Conservation (phyloP, 139 green algal species). For the Cymbomonas tetramitiformis region DNA sequence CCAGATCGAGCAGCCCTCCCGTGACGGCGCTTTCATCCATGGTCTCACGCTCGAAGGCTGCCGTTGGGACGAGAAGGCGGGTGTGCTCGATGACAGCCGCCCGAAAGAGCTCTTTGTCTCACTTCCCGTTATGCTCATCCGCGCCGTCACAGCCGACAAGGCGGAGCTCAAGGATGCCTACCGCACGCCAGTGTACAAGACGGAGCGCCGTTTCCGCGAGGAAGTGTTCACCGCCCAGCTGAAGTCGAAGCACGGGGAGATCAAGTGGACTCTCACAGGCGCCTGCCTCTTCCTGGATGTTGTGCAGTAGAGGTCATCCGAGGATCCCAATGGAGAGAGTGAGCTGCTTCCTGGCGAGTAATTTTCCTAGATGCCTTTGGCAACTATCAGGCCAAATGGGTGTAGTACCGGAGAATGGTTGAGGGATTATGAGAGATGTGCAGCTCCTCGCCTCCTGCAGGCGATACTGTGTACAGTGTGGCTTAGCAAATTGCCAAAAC, state of each 20-base stretch:
- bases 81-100: slow-evolving; percentile 67
- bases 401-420: no score
- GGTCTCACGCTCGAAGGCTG: slow-evolving; percentile 84
- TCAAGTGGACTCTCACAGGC: slow-evolving; percentile 66
- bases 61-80: slow-evolving; percentile 65
- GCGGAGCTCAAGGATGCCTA: slow-evolving; percentile 51
- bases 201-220: slow-evolving; percentile 73
- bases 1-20: slow-evolving; percentile 50
- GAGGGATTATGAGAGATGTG: no score
- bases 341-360: no score
- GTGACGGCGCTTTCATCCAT: slow-evolving; percentile 81
- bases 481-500: no score
- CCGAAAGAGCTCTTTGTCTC: slow-evolving; percentile 77
- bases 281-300: slow-evolving; percentile 11
- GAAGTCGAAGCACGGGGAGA: slow-evolving; percentile 56
- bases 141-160: slow-evolving; percentile 59
- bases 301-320: no score
- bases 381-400: no score
- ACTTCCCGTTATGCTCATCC: slow-evolving; percentile 74
- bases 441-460: no score
- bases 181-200: slow-evolving; percentile 62
- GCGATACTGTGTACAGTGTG: no score
- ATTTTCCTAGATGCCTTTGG: no score
- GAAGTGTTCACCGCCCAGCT: slow-evolving; percentile 84
- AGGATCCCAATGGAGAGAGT: no score